Conservation (phyloP, 1,284 basidiomycete genomes). For the Paramarasmius palmivorus region DNA sequence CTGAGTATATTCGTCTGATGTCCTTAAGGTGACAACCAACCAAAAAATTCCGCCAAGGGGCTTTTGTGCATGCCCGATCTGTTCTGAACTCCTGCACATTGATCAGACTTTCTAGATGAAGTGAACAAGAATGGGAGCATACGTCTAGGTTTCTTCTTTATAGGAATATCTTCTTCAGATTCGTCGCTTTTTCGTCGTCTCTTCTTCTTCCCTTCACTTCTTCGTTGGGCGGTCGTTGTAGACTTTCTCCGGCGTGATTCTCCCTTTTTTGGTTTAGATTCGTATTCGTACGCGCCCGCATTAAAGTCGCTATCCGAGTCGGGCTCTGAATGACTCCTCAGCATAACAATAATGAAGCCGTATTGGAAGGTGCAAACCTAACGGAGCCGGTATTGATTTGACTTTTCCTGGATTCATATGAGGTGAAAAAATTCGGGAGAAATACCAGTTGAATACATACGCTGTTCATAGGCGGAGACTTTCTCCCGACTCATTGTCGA, state of each 20-base stretch:
- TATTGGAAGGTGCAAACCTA: neutral
- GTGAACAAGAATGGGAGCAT: neutral
- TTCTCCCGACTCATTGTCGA: neutral
- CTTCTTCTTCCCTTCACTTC: constrained; percentile 10
- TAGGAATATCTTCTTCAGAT: constrained; percentile 3
- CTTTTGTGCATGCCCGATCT: neutral
- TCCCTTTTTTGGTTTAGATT: constrained; percentile 28
- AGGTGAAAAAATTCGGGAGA: neutral
- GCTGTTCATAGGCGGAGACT: neutral
- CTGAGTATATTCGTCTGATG: neutral
- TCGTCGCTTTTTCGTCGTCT: constrained; percentile 11
- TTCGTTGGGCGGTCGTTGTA: neutral
- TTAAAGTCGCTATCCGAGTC: constrained; percentile 63
- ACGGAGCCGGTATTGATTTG: constrained; percentile 6
- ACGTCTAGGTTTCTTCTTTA: neutral
- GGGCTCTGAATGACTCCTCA: constrained; percentile 19
- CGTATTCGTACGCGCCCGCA: constrained; percentile 40
- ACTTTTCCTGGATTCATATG: neutral
- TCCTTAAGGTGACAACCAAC: too few relatives aligned
- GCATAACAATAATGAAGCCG: neutral
- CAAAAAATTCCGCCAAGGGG: neutral
- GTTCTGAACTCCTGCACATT: neutral
- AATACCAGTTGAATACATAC: neutral
- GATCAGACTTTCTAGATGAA: too few relatives aligned
- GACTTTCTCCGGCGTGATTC: constrained; percentile 24